Evolutionary conservation across 2,329 filamentous ascomycete genomes (phyloP), one percentile per base, ranked within the genome.

Genomic region (Hymenotorrendiella dingleyae): DNA sequence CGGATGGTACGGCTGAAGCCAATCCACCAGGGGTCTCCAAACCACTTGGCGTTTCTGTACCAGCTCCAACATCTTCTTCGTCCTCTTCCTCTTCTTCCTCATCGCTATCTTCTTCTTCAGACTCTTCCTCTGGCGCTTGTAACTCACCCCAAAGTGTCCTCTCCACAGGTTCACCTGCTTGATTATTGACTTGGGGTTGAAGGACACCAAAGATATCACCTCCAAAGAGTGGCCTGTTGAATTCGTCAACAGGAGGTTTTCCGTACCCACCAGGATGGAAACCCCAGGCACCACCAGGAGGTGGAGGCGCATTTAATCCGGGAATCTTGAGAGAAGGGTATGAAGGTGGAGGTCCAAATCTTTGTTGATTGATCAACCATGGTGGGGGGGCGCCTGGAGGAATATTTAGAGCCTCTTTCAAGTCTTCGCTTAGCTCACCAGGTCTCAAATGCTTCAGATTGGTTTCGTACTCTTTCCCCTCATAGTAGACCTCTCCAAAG

Each of bases 401-500:
- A 70, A 98, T 97, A 56, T 88, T 93, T 1, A 98, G 76, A 4
- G 93, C 91, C 60, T 97, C 91, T 59, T 87, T 91, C 29, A 96
- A 74, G 55, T 87, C 82, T 42, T 97, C 88, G 54, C 83, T 93
- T 36, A 97, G 66, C 56, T 97, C 90, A 26, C 93, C 93, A 1
- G 93, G 87, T 51, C 89, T 82, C 46, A 96, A 78, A 66, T 96
- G 86, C 55, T 86, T 83, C 50, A 94, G 76, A 62, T 97, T 94
- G 1, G 93, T 95, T 66, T 98, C 93, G 60, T 87, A 93, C 63
- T 98, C 93, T 64, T 98, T 98, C 61, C 93, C 93, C 66, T 98
- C 93, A 63, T 97, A 97, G 66, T 98, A 98, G n/a, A 98, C 90
- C 64, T 98, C 93, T 29, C 93, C 93, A 56, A 95, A 98, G 32